A percentile compares a stretch with the other conserved stretches of the same genome.
phyloP scores from a whole-genome alignment of 257 asterid species.

The Solanum chaucha region DNA sequence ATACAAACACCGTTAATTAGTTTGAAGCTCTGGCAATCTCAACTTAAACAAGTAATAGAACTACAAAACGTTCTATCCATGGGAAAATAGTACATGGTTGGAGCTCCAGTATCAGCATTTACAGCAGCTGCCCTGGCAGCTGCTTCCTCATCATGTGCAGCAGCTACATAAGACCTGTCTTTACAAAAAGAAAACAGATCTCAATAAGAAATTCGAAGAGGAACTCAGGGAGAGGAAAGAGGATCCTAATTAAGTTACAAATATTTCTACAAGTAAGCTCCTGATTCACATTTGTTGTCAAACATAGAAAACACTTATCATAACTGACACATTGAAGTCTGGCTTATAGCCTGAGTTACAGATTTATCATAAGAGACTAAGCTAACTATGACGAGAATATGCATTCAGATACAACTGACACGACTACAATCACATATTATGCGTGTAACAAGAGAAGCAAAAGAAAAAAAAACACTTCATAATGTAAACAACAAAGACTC shows the following conservation, averaged over 20 bases:
- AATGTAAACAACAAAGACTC: background rate
- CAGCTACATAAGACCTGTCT: slow-evolving; percentile 34
- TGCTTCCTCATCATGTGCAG: slow-evolving; percentile 75
- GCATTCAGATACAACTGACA: background rate
- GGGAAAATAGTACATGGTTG: slow-evolving; percentile 55
- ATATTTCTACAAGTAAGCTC: background rate
- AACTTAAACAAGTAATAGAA: background rate
- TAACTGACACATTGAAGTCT: background rate
- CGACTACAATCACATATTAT: background rate
- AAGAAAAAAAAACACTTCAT: background rate
- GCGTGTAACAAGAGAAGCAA: background rate
- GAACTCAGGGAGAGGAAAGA: background rate
- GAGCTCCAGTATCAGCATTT: slow-evolving; percentile 52
- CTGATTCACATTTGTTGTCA: background rate
- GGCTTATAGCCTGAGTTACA: background rate
- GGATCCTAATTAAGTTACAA: background rate
- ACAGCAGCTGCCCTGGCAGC: slow-evolving; percentile 57
- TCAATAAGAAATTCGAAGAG: background rate
- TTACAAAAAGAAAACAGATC: slow-evolving; percentile 13
- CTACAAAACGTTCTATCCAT: background rate
- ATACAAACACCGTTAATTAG: background rate
- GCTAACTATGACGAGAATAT: background rate
- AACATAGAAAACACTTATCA: background rate
- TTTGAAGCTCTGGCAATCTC: background rate
- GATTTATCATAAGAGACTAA: background rate